Evolutionary conservation across 1,139 yeast species (phyloP), one percentile per base, ranked within the genome.

Genomic region (Yamadazyma dushanensis): DNA sequence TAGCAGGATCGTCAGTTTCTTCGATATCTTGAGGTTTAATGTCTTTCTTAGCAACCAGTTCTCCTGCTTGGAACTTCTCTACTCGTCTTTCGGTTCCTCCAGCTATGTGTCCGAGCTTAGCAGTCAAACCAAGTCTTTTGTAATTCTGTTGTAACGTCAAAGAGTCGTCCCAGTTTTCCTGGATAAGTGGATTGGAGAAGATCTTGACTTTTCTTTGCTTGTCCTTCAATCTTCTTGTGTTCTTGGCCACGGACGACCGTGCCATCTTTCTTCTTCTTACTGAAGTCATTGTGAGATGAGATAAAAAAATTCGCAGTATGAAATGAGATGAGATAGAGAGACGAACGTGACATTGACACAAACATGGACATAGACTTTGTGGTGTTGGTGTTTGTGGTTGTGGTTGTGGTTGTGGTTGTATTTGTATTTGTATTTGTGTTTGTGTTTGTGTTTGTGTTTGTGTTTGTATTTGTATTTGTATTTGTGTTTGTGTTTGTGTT

Each of bases 191-290:
- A 56, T 88, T 86, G 1, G 85, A 70, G 36, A 73, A 71, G 21
- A 85, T 77, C 44, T 78, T 79, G 40, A 80, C 63, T 47, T 79
- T 70, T 53, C 83, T 74, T 53, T 81, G 81, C 50, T 74, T 80
- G 52, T 84, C 90, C 56, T 84, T 85, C 32, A 62, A 61, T 51
- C 82, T 72, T 57, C 94, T 74, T 29, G 89, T 78, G 51, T 75
- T 77, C 60, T 83, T 86, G 49, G 68, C 65, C 43, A 81, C 76
- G 37, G 86, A 74, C 29, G 92, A 81, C 49, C 83, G 78, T 43
- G 80, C 80, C 78, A 82, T 81, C 78, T 83, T 85, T 75, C 95
- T 82, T 68, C 80, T 81, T 70, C 97, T 79, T 22, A 89, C 96
- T 34, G 90, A 78, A 31, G 78, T 80, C 94, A 84, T 84, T 2